Conservation (phyloP, 2,329 filamentous ascomycete genomes). For the Hypoxylon sp. region DNA sequence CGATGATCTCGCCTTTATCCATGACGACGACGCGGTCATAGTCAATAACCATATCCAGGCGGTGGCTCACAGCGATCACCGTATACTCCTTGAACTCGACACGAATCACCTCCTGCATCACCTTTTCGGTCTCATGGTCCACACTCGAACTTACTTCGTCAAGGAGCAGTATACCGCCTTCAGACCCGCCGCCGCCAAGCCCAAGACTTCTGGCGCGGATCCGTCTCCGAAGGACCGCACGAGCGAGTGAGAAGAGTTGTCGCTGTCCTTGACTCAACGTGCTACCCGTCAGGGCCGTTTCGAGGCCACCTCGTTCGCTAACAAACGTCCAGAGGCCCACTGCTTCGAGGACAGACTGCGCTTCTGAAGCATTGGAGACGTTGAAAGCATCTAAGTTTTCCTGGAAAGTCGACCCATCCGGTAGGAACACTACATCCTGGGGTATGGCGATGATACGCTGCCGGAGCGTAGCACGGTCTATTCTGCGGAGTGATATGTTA, state of each 20-base stretch:
- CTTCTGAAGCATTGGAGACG: constrained; percentile 42
- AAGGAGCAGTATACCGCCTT: constrained; percentile 52
- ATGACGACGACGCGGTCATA: constrained; percentile 66
- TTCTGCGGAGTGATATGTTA: constrained; percentile 48
- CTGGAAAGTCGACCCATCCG: constrained; percentile 55
- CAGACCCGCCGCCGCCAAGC: constrained; percentile 39
- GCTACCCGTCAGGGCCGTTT: constrained; percentile 57
- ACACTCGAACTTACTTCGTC: constrained; percentile 55
- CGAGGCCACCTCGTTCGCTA: constrained; percentile 48
- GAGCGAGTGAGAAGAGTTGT: constrained; percentile 51
- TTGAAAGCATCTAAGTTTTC: constrained; percentile 55
- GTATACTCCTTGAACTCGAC: constrained; percentile 60
- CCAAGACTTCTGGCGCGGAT: constrained; percentile 46
- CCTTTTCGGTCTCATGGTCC: constrained; percentile 50
- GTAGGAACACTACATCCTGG: constrained; percentile 61
- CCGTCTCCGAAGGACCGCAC: constrained; percentile 50
- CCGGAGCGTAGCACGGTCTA: constrained; percentile 56
- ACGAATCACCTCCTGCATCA: constrained; percentile 49
- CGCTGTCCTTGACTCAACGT: constrained; percentile 66
- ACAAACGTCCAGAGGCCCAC: constrained; percentile 49
- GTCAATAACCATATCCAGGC: constrained; percentile 60
- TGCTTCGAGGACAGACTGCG: constrained; percentile 44
- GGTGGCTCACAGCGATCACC: constrained; percentile 58
- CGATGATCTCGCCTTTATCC: constrained; percentile 62
- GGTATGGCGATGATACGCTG: constrained; percentile 60